Evolutionary conservation across 2,329 filamentous ascomycete species (phyloP).

Genomic region (Didymella glomerata): DNA sequence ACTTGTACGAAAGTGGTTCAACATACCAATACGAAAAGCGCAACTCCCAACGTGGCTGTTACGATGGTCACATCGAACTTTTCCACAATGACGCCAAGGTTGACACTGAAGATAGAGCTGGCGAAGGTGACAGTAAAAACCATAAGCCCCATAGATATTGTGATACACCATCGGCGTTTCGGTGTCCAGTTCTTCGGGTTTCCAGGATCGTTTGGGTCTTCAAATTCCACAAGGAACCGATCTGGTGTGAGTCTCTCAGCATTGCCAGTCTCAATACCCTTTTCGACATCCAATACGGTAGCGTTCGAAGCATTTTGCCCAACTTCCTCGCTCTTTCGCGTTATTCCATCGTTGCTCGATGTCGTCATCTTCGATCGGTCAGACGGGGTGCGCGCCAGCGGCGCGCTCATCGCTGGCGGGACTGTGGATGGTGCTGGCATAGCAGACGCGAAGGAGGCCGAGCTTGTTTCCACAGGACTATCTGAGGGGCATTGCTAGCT

Average conservation of each 20-base stretch:
- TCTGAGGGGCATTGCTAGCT: neutral
- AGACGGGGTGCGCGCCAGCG: conserved; percentile 10
- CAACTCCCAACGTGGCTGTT: conserved; percentile 59
- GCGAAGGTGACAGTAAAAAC: conserved; percentile 57
- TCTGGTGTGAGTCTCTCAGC: neutral
- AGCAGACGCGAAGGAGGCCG: neutral
- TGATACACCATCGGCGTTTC: conserved; percentile 73
- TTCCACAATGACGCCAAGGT: conserved; percentile 61
- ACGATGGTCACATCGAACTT: conserved; percentile 58
- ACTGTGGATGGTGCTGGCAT: conserved; percentile 4
- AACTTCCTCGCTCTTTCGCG: conserved; percentile 20
- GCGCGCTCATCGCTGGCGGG: neutral
- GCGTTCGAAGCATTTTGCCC: conserved; percentile 1
- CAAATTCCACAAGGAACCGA: conserved; percentile 70
- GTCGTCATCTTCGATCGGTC: conserved; percentile 11
- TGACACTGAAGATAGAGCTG: conserved; percentile 67
- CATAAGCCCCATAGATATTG: conserved; percentile 65
- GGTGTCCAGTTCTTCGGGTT: conserved; percentile 74
- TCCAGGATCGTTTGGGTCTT: conserved; percentile 74
- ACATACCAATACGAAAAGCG: conserved; percentile 55
- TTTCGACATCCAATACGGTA: conserved; percentile 10
- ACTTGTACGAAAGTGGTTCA: neutral
- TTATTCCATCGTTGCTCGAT: conserved; percentile 4
- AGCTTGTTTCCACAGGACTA: neutral
- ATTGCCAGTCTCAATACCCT: neutral